Conservation (phyloP, 371 early-diverging fungal species). For the Capniomyces stellatus region DNA sequence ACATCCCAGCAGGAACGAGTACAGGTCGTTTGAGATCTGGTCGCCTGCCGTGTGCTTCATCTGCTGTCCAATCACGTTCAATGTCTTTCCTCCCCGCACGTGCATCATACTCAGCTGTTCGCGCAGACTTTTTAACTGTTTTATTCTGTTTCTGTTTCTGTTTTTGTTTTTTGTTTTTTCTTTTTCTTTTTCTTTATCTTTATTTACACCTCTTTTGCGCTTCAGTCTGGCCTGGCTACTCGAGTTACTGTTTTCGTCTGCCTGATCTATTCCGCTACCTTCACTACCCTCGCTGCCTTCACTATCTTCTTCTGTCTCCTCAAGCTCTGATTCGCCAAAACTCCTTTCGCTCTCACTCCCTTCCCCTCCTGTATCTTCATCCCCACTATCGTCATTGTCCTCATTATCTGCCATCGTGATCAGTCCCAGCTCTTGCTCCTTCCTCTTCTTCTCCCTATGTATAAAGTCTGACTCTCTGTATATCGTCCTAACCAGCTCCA, state of each 20-base stretch:
- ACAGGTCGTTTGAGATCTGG: slow-evolving; percentile 48
- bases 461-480: slow-evolving; percentile 22
- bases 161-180: slow-evolving; percentile 1
- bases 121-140: not conserved
- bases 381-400: slow-evolving; percentile 5
- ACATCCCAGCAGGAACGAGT: slow-evolving; percentile 49
- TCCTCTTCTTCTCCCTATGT: slow-evolving; percentile 6
- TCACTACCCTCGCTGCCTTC: not conserved
- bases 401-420: slow-evolving; percentile 4
- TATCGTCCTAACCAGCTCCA: slow-evolving; percentile 33
- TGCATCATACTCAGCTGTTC: slow-evolving; percentile 4
- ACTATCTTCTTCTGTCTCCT: not conserved
- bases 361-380: slow-evolving; percentile 2
- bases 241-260: not conserved
- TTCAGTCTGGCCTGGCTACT: too few relatives aligned
- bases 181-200: not conserved
- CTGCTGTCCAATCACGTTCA: slow-evolving; percentile 9
- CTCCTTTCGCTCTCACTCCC: slow-evolving; percentile 7
- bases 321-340: not conserved
- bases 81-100: slow-evolving; percentile 17
- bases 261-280: not conserved
- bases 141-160: not conserved
- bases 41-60: slow-evolving; percentile 31
- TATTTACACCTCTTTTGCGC: not conserved
- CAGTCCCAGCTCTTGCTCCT: not conserved